Conservation (phyloP, 345 rosid species). For the Brassica carinata region DNA sequence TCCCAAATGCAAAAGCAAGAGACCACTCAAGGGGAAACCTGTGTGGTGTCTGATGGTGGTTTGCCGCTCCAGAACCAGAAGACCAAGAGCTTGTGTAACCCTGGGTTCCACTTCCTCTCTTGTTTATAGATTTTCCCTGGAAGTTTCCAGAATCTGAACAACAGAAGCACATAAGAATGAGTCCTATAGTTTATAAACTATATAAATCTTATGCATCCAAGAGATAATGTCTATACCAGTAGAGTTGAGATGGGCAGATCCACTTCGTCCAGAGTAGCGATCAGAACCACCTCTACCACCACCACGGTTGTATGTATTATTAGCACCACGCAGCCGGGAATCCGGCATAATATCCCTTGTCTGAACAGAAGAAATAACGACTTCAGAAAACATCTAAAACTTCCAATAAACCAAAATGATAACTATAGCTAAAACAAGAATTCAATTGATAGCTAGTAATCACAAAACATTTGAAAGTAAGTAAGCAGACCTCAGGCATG, state of each 20-base stretch:
- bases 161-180: slow-evolving; percentile 31
- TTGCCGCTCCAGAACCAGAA: slow-evolving; percentile 47
- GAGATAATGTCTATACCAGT: slow-evolving; percentile 50
- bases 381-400: neutral
- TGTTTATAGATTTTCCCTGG: slow-evolving; percentile 56
- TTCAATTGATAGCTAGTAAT: neutral
- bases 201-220: slow-evolving; percentile 7
- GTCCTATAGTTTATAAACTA: slow-evolving; percentile 11
- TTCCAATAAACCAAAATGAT: neutral
- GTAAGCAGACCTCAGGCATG: neutral
- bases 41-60: slow-evolving; percentile 42
- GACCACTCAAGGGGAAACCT: slow-evolving; percentile 47
- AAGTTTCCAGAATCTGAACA: slow-evolving; percentile 53
- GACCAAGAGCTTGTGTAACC: slow-evolving; percentile 49
- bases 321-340: neutral
- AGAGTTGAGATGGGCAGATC: slow-evolving; percentile 44
- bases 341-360: neutral
- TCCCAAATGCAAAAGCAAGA: slow-evolving; percentile 11
- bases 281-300: slow-evolving; percentile 62
- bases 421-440: slow-evolving; percentile 4
- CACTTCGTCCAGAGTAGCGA: slow-evolving; percentile 60
- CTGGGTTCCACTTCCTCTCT: slow-evolving; percentile 71
- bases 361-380: slow-evolving; percentile 7
- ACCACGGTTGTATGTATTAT: slow-evolving; percentile 52
- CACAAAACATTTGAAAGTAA: neutral